Conservation (phyloP, 75 land plant species). For the Pinus taeda region DNA sequence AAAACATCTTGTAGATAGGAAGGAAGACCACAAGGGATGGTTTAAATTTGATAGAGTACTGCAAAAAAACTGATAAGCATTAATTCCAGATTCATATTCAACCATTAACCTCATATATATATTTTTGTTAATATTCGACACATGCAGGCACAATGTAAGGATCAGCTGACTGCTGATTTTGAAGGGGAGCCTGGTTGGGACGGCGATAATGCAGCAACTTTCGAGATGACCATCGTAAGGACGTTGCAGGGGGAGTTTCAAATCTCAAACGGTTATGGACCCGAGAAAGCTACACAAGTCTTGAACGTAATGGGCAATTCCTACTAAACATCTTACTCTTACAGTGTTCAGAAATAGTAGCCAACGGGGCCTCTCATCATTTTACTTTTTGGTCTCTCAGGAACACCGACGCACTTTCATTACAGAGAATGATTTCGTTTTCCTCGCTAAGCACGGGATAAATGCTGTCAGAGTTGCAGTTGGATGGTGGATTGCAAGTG, state of each 20-base stretch:
- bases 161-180: constrained; percentile 33
- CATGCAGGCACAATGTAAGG: constrained; percentile 15
- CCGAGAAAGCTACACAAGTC: constrained; percentile 15
- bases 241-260: constrained; percentile 28
- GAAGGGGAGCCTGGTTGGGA: constrained; percentile 30
- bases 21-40: no score
- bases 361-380: background rate
- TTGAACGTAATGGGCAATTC: constrained; percentile 13
- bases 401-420: constrained; percentile 26
- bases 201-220: constrained; percentile 28
- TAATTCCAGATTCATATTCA: no score
- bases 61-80: no score
- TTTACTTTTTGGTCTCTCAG: constrained; percentile 2
- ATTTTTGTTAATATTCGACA: no score
- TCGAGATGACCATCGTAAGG: constrained; percentile 23
- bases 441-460: constrained; percentile 19
- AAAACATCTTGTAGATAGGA: no score
- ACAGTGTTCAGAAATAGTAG: background rate
- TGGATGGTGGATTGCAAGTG: constrained; percentile 37
- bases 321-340: background rate
- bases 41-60: no score
- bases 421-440: constrained; percentile 21
- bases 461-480: constrained; percentile 31
- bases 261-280: constrained; percentile 33
- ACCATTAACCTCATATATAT: no score